These are phyloP conservation scores for Fistulinella prunicolor DNA, from an alignment of 768 basidiomycete species.

Conservation along the genomic window DNA sequence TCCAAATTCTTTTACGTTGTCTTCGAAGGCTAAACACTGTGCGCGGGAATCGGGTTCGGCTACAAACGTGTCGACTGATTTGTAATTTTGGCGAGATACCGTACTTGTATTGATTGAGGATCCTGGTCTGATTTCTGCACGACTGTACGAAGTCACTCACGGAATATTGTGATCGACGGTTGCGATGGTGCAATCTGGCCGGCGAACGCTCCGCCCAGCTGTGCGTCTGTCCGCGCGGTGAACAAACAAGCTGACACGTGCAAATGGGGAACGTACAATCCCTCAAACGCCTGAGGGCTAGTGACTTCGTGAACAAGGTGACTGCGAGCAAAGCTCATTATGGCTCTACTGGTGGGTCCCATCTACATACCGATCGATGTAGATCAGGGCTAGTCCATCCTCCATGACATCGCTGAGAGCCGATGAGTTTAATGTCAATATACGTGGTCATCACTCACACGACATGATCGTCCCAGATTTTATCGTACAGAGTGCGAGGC, in stretches of 20 bases:
- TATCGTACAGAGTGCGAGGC: slow-evolving; percentile 93
- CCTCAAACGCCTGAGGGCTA: slow-evolving; percentile 91
- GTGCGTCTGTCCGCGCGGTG: slow-evolving; percentile 47
- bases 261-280: slow-evolving; percentile 50
- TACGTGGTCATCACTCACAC: slow-evolving; percentile 50
- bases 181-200: slow-evolving; percentile 86
- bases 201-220: slow-evolving; percentile 71
- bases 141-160: slow-evolving; percentile 42
- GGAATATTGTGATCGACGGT: slow-evolving; percentile 89
- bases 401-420: slow-evolving; percentile 60
- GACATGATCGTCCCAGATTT: slow-evolving; percentile 97
- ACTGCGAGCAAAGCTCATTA: slow-evolving; percentile 22
- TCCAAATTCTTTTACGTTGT: slow-evolving; percentile 89
- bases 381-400: slow-evolving; percentile 76
- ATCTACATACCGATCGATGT: slow-evolving; percentile 67
- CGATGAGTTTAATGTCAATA: slow-evolving; percentile 13
- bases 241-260: slow-evolving; percentile 7
- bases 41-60: slow-evolving; percentile 81
- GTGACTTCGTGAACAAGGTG: slow-evolving; percentile 88
- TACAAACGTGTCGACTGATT: slow-evolving; percentile 69
- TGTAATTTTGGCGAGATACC: slow-evolving; percentile 70
- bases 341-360: neutral
- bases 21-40: slow-evolving; percentile 80
- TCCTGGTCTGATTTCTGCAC: neutral
- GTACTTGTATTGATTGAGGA: slow-evolving; percentile 44